Percentiles rank a stretch among this genome's conserved stretches.
phyloP scores from a whole-genome alignment of 129 eudicot genomes.

The Pseudognaphalium luteoalbum region DNA sequence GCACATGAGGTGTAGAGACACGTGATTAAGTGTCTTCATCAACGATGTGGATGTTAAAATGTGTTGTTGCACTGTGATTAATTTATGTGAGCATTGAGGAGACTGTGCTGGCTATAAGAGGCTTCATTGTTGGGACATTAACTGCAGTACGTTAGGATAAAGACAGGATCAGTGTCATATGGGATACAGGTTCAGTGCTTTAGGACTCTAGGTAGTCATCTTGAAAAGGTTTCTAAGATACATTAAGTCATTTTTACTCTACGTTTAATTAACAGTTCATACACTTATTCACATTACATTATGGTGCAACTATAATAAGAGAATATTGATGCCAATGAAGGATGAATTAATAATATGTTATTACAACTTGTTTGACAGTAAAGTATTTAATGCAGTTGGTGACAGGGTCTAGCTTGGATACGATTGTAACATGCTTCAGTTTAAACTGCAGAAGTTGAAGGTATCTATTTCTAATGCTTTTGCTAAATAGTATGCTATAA shows the following conservation, averaged over 20 bases:
- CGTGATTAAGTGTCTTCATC: not conserved
- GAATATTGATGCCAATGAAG: not conserved
- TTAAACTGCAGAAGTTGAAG: not conserved
- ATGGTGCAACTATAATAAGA: not conserved
- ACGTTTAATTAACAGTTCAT: not conserved
- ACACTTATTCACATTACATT: not conserved
- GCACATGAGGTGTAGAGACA: not conserved
- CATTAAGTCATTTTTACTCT: not conserved
- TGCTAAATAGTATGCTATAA: not conserved
- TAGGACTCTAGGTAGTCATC: not conserved
- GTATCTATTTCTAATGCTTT: not conserved
- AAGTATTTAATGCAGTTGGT: not conserved
- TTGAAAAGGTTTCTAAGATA: not conserved
- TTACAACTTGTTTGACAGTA: not conserved
- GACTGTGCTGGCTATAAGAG: not conserved
- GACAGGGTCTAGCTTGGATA: slow-evolving; percentile 10
- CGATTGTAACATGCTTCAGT: not conserved
- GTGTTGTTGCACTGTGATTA: not conserved
- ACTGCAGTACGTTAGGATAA: not conserved
- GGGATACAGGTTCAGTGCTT: not conserved
- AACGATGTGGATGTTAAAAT: not conserved
- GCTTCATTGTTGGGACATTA: not conserved
- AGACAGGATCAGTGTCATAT: not conserved
- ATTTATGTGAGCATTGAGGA: not conserved
- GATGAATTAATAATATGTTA: not conserved